Percentiles rank a stretch among this genome's conserved stretches.
phyloP scores from a whole-genome alignment of 345 rosid genomes.

The Brassica carinata region DNA sequence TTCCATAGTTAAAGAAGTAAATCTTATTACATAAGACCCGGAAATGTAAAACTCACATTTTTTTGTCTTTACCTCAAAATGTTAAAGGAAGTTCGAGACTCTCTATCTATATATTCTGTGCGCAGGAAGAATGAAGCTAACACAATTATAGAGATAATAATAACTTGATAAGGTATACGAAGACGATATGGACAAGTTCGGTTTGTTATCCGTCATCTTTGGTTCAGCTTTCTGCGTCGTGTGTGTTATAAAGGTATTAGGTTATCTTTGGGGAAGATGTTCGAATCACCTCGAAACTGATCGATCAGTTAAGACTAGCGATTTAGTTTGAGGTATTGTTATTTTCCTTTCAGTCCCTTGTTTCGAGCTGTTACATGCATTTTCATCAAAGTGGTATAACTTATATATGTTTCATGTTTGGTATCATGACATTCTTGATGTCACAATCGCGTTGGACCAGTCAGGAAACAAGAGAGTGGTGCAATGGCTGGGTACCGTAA shows the following conservation, averaged over 20 bases:
- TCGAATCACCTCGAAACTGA: background rate
- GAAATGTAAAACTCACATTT: background rate
- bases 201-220: background rate
- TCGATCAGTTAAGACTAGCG: background rate
- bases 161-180: background rate
- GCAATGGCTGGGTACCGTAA: background rate
- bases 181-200: constrained; percentile 12
- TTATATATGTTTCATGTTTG: background rate
- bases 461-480: background rate
- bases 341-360: background rate
- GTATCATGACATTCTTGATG: background rate
- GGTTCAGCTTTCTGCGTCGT: background rate
- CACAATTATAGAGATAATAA: background rate
- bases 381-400: background rate
- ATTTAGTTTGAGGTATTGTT: background rate
- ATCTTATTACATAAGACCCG: background rate
- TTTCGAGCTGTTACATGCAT: background rate
- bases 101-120: background rate
- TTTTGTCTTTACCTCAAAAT: background rate
- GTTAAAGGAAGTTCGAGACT: background rate
- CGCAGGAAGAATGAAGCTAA: constrained; percentile 2
- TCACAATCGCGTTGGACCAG: background rate
- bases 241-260: background rate
- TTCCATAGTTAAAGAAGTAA: background rate
- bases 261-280: background rate